phyloP scores from a whole-genome alignment of 2,329 filamentous ascomycete species.

The Dryadomyces quercus-mongolicae region DNA sequence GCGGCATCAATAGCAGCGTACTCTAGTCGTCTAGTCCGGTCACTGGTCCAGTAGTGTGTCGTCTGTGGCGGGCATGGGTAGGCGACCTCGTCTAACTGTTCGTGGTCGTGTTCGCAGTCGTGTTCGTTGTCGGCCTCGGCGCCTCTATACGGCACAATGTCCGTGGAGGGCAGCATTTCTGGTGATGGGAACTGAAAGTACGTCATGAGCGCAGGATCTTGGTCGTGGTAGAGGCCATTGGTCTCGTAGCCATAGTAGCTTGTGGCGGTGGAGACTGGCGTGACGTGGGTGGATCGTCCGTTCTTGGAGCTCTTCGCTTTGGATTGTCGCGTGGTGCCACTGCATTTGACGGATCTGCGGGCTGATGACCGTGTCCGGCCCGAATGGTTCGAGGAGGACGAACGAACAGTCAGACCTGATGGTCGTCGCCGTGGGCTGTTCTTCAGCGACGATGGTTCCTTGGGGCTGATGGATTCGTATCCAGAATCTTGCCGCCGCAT shows the following conservation, averaged over 20 bases:
- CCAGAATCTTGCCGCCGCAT: constrained; percentile 48
- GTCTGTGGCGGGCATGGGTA: constrained; percentile 41
- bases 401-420: background rate
- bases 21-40: constrained; percentile 48
- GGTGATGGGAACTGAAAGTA: constrained; percentile 35
- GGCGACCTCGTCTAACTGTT: background rate
- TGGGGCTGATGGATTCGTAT: constrained; percentile 38
- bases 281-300: background rate
- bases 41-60: constrained; percentile 56
- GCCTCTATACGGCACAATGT: background rate
- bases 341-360: background rate
- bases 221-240: constrained; percentile 9
- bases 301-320: background rate
- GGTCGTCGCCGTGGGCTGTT: constrained; percentile 14
- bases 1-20: constrained; percentile 56
- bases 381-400: background rate
- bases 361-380: background rate
- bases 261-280: background rate
- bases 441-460: constrained; percentile 17
- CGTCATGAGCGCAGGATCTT: constrained; percentile 15
- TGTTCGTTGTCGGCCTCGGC: background rate
- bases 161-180: constrained; percentile 4
- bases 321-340: background rate
- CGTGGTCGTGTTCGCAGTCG: no score
- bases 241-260: background rate